Conservation (phyloP, 2,329 filamentous ascomycete genomes). For the Fusarium sp. region DNA sequence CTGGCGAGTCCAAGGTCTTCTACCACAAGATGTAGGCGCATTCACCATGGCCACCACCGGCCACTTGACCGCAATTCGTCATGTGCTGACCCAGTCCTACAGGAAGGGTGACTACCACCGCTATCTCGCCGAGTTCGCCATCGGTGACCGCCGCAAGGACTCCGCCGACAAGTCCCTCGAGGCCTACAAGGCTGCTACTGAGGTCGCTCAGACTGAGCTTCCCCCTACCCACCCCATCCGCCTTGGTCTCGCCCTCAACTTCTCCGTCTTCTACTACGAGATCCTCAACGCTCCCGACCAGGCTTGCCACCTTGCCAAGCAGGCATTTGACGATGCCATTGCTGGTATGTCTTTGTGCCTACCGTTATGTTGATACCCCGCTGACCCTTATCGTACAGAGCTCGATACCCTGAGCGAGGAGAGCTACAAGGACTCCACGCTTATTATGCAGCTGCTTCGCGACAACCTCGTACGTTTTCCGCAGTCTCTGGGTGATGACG, state of each 20-base stretch:
- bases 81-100: constrained; percentile 58
- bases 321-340: constrained; percentile 98
- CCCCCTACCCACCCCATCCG: constrained; percentile 98
- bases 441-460: constrained; percentile 98
- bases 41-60: constrained; percentile 66
- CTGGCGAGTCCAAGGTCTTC: constrained; percentile 99
- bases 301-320: constrained; percentile 98
- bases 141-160: constrained; percentile 89
- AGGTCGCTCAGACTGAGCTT: constrained; percentile 96
- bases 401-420: constrained; percentile 97
- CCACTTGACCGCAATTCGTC: constrained; percentile 70
- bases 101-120: constrained; percentile 99
- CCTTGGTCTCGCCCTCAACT: constrained; percentile 96
- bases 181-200: constrained; percentile 99
- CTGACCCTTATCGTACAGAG: constrained; percentile 61
- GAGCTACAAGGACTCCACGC: constrained; percentile 98
- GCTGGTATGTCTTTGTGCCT: constrained; percentile 61
- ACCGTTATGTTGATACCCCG: neutral
- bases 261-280: constrained; percentile 99
- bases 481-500: neutral
- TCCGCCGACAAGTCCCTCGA: constrained; percentile 88
- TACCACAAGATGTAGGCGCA: constrained; percentile 93
- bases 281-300: constrained; percentile 98
- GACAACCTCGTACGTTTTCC: constrained; percentile 81
- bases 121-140: constrained; percentile 92